phyloP scores from a whole-genome alignment of 352 stramenopile genomes.

The Phytophthora tentaculata region DNA sequence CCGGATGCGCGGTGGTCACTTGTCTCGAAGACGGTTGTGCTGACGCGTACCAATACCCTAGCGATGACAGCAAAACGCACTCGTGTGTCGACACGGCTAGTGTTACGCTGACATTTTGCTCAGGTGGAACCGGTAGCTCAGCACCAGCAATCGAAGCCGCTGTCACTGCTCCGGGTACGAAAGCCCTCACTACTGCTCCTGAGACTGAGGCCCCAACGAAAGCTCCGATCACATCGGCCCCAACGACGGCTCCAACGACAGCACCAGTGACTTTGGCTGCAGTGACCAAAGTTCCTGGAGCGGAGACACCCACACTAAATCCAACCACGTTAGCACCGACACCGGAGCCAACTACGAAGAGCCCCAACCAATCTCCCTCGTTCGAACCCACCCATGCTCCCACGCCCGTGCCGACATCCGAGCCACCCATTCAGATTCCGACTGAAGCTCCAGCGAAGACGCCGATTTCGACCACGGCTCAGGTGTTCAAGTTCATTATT shows the following conservation, averaged over 20 bases:
- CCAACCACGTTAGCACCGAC: slow-evolving; percentile 20
- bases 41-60: slow-evolving; percentile 67
- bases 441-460: slow-evolving; percentile 27
- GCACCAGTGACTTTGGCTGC: background rate
- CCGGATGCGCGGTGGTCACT: slow-evolving; percentile 47
- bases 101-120: slow-evolving; percentile 64
- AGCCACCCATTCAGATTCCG: background rate
- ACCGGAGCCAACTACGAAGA: background rate
- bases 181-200: background rate
- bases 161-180: background rate
- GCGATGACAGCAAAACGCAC: slow-evolving; percentile 60
- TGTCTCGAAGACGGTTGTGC: slow-evolving; percentile 49
- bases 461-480: slow-evolving; percentile 6
- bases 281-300: background rate
- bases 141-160: slow-evolving; percentile 1
- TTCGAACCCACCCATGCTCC: background rate
- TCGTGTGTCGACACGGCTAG: slow-evolving; percentile 43
- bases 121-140: slow-evolving; percentile 33
- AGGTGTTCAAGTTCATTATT: slow-evolving; percentile 10
- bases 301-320: background rate
- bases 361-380: slow-evolving; percentile 18
- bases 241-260: slow-evolving; percentile 1
- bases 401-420: background rate
- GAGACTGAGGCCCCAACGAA: slow-evolving; percentile 7
- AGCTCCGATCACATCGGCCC: background rate